phyloP scores from a whole-genome alignment of 1,284 basidiomycete genomes.

The Ustilago sp. region DNA sequence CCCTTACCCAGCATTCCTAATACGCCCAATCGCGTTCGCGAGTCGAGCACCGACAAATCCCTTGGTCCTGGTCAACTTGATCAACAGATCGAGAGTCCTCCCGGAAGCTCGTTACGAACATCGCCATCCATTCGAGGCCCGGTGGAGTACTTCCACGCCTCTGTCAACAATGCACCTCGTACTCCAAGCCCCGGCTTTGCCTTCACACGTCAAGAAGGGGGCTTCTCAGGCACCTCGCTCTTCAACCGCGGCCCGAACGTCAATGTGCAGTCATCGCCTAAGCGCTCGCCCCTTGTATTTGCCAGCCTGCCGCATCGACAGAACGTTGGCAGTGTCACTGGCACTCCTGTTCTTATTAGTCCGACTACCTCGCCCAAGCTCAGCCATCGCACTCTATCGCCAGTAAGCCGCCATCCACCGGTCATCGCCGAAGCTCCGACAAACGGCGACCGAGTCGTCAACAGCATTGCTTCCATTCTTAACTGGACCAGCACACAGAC shows the following conservation, averaged over 20 bases:
- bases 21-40: slow-evolving; percentile 40
- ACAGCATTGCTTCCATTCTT: slow-evolving; percentile 49
- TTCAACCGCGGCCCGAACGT: slow-evolving; percentile 36
- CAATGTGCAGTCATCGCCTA: slow-evolving; percentile 39
- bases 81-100: slow-evolving; percentile 1
- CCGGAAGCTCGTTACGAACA: slow-evolving; percentile 1
- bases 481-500: slow-evolving; percentile 11
- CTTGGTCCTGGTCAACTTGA: background rate
- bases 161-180: slow-evolving; percentile 17
- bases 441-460: slow-evolving; percentile 35
- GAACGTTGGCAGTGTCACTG: background rate
- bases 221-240: slow-evolving; percentile 19
- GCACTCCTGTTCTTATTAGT: slow-evolving; percentile 26
- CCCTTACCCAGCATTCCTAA: slow-evolving; percentile 58
- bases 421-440: slow-evolving; percentile 25
- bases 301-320: slow-evolving; percentile 26
- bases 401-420: slow-evolving; percentile 32
- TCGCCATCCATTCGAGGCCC: slow-evolving; percentile 26
- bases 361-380: slow-evolving; percentile 47
- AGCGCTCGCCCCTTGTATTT: slow-evolving; percentile 39
- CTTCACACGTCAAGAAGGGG: slow-evolving; percentile 18
- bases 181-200: slow-evolving; percentile 32
- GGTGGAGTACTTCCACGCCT: slow-evolving; percentile 38
- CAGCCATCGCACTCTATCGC: slow-evolving; percentile 39
- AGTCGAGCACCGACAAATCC: slow-evolving; percentile 30